Evolutionary conservation across 2,329 filamentous ascomycete species (phyloP), one percentile per base, ranked within the genome.

Genomic region (Colletotrichum melonis): DNA sequence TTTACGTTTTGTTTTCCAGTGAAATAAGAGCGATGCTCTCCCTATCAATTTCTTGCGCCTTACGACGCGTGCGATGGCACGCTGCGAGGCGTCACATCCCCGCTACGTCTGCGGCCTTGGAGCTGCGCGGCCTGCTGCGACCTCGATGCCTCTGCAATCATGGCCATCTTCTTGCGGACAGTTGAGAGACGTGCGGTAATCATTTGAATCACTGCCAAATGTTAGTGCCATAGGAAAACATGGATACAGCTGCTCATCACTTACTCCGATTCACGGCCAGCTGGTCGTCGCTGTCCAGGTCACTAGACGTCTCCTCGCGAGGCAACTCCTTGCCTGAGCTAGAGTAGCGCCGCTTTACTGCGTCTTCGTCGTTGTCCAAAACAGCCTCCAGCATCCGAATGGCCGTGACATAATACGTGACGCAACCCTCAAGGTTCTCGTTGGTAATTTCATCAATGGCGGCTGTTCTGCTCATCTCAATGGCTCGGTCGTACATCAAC

Each of bases 401-500:
- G 0, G 97, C 95, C 0, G 97, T 98, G 67, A 94, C 89, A 80
- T 99, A 99, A 22, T 95, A 95, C 30, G 98, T 92, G 80, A 98
- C 95, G 80, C 96, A 98, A 19, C 95, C 95, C 0, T 87, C 84
- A 28, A 98, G 86, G 81, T 98, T 95, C 75, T 97, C 94, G 70
- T 96, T 95, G 2, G 97, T 95, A 63, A 99, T 93, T 84, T 99
- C 97, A 78, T 97, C 97, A 79, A 98, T 97, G 8, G 97, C 97
- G 8, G 97, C 96, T 4, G 94, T 92, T 65, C 95, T 92, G 81
- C 95, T 98, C 97, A 99, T 98, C 81, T 99, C 97, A 26, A 98
- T 86, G 0, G 97, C 97, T 59, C 97, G 94, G 78, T 99, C 97
- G 80, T 98, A 99, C 95, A 99, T 98, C 58, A 99, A 87, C 83